phyloP scores from a whole-genome alignment of 2,329 filamentous ascomycete species.

The Fusarium chlamydosporum region DNA sequence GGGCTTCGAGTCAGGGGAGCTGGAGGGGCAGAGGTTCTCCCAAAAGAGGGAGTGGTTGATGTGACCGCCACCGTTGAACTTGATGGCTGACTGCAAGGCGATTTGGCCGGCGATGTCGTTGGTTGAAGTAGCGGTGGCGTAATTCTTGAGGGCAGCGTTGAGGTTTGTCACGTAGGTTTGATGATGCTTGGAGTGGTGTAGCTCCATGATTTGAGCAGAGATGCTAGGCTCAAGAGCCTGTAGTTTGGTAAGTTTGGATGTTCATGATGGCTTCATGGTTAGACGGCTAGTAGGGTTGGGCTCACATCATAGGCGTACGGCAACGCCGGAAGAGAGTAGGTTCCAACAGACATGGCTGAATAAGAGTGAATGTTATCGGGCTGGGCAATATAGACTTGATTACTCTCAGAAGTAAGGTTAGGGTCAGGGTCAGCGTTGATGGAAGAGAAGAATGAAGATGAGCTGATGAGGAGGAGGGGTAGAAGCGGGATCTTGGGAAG shows the following conservation, averaged over 20 bases:
- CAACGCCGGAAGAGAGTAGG: constrained; percentile 74
- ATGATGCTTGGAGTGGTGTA: constrained; percentile 85
- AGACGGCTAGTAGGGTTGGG: constrained; percentile 15
- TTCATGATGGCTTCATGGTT: neutral
- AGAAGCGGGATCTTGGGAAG: constrained; percentile 24
- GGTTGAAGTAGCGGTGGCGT: constrained; percentile 67
- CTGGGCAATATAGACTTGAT: constrained; percentile 10
- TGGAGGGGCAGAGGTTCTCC: constrained; percentile 80
- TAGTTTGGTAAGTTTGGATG: constrained; percentile 3
- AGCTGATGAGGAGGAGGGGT: constrained; percentile 40
- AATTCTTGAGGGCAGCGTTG: constrained; percentile 74
- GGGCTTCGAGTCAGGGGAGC: constrained; percentile 69
- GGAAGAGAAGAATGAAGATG: constrained; percentile 10
- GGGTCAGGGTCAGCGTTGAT: constrained; percentile 7
- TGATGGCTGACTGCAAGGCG: constrained; percentile 77
- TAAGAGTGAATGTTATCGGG: constrained; percentile 7
- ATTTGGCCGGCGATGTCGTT: constrained; percentile 75
- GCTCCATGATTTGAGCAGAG: constrained; percentile 83
- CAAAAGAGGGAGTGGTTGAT: constrained; percentile 96
- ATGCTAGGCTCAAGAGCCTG: constrained; percentile 81
- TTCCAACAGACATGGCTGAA: constrained; percentile 56
- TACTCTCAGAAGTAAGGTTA: constrained; percentile 11
- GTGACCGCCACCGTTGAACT: constrained; percentile 92
- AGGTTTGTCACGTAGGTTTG: constrained; percentile 83
- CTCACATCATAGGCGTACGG: constrained; percentile 80